These are phyloP conservation scores for Albizia julibrissin DNA, from an alignment of 306 rosid species.

Conservation along the genomic window DNA sequence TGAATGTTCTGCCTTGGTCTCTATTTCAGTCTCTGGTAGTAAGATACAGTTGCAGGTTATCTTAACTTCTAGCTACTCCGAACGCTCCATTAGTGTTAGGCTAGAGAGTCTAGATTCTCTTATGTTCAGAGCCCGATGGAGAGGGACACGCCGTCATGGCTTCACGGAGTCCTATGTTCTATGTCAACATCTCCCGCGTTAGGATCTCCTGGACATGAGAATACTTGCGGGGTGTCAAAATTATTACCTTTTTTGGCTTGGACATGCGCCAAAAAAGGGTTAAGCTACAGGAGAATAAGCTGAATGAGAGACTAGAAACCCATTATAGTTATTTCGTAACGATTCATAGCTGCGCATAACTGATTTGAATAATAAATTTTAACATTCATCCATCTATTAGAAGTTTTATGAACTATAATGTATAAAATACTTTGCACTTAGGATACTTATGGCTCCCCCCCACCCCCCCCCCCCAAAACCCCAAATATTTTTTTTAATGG, in stretches of 20 bases:
- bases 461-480: neutral
- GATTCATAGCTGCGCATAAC: neutral
- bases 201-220: neutral
- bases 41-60: neutral
- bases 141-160: neutral
- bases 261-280: neutral
- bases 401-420: neutral
- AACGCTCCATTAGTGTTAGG: neutral
- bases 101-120: neutral
- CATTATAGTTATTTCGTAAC: neutral
- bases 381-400: neutral
- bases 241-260: neutral
- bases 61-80: neutral
- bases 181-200: neutral
- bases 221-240: neutral
- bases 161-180: neutral
- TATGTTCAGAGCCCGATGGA: neutral
- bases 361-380: neutral
- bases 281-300: neutral
- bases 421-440: neutral
- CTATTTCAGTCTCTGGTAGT: neutral
- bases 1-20: neutral
- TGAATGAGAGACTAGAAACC: neutral
- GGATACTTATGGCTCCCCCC: neutral
- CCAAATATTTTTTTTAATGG: neutral